Percentiles rank a stretch among this genome's conserved stretches.
phyloP scores from a whole-genome alignment of 164 flowering plant genomes.

The Stephania cephalantha region DNA sequence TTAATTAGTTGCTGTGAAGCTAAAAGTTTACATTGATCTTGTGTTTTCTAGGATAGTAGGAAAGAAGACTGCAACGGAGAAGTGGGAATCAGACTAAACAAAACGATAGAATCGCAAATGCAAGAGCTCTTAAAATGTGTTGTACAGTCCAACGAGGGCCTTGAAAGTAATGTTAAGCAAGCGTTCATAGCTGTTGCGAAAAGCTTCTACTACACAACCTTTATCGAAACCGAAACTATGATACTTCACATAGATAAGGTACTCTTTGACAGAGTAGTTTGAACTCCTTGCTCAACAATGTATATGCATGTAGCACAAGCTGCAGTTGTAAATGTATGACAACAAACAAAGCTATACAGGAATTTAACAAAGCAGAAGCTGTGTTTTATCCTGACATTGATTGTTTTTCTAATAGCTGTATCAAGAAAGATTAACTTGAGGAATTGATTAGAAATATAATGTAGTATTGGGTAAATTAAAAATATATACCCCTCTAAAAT shows the following conservation, averaged over 20 bases:
- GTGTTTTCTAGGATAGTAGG: not conserved
- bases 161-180: slow-evolving; percentile 25
- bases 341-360: not conserved
- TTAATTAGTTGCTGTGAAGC: not conserved
- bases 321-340: not conserved
- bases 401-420: too few species aligned
- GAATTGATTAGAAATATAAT: too few species aligned
- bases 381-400: not conserved
- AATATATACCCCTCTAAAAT: too few species aligned
- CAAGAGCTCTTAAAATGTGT: not conserved
- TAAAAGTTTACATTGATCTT: not conserved
- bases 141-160: slow-evolving; percentile 7
- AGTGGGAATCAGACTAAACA: not conserved
- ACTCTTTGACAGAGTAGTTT: slow-evolving; percentile 43
- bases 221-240: slow-evolving; percentile 26
- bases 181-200: slow-evolving; percentile 45
- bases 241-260: slow-evolving; percentile 44
- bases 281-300: slow-evolving; percentile 3
- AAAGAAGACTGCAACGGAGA: not conserved
- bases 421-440: too few species aligned
- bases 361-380: not conserved
- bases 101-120: not conserved
- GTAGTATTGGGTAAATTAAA: too few species aligned
- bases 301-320: not conserved
- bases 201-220: slow-evolving; percentile 47